These are phyloP conservation scores for Tympanopsis confertula DNA, from an alignment of 2,329 filamentous ascomycete species.

Conservation along the genomic window DNA sequence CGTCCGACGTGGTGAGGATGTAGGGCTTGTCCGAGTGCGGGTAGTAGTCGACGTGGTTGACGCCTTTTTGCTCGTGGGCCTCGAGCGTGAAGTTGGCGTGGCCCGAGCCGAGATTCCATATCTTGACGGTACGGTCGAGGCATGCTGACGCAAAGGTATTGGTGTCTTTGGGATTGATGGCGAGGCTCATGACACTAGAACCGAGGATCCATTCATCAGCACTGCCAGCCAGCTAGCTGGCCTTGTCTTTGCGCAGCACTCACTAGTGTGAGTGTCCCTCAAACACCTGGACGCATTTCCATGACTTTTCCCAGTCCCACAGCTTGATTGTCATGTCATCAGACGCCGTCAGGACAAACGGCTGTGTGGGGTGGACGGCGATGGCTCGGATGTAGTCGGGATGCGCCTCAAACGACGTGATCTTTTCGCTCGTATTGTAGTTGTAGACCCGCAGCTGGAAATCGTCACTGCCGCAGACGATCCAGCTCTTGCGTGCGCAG, in stretches of 20 bases:
- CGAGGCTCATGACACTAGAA: slow-evolving; percentile 68
- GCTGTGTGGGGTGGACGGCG: slow-evolving; percentile 85
- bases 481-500: slow-evolving; percentile 97
- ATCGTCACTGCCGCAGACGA: slow-evolving; percentile 87
- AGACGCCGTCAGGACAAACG: slow-evolving; percentile 88
- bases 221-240: too few species aligned
- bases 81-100: slow-evolving; percentile 94
- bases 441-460: slow-evolving; percentile 86
- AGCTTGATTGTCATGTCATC: slow-evolving; percentile 98
- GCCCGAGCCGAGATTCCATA: slow-evolving; percentile 90
- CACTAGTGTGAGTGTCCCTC: slow-evolving; percentile 86
- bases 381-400: slow-evolving; percentile 98
- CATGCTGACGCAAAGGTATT: slow-evolving; percentile 76
- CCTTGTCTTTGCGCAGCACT: too few species aligned
- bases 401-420: slow-evolving; percentile 91
- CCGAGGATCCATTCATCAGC: slow-evolving; percentile 11
- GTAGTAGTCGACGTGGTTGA: slow-evolving; percentile 93
- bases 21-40: slow-evolving; percentile 67
- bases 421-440: slow-evolving; percentile 98
- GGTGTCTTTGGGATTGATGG: slow-evolving; percentile 95
- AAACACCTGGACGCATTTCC: slow-evolving; percentile 96
- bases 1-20: slow-evolving; percentile 90
- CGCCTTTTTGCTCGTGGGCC: slow-evolving; percentile 69
- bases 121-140: slow-evolving; percentile 91
- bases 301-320: slow-evolving; percentile 97